Base-by-base conservation (phyloP, 2,329 filamentous ascomycete genomes). In the Colletotrichum gloeosporioides region DNA sequence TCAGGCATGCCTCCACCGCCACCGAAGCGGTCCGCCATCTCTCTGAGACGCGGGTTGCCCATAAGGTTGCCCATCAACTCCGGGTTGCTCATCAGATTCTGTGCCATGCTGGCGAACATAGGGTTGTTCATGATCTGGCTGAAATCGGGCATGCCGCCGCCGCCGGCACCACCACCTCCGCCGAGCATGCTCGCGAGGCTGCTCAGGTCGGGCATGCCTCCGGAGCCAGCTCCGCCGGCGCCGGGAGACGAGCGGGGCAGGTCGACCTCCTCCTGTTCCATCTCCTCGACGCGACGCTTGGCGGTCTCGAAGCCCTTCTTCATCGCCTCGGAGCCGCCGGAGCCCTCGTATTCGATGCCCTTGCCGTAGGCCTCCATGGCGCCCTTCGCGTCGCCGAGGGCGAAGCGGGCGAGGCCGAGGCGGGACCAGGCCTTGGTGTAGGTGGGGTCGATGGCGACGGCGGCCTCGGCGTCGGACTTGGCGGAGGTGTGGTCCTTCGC, bases 391-490 rank as follows among this genome's bases (percentile, higher is more conserved):
- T 99, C 96, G 39, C 96, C 96, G 68, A 98, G 91, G 18, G 96
- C 96, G 86, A 96, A 99, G 77, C 94, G 92, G 59, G 97, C 97
- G 53, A 99, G 93, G 25, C 97, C 97, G 25, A 99, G 90, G 77
- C 97, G 92, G 80, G 95, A 97, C 97, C 97, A 99, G 18, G 96
- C 97, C 88, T 99, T 99, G 79, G 96, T 98, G 89, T 99, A 99
- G 84, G 92, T 93, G 15, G 97, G 95, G 85, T 99, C 97, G 71
- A 96, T 91, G 73, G 92, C 91, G 72, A 97, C 95, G 71, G 97
- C 97, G 79, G 97, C 92, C 88, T 99, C 96, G 63, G 97, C 97
- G 85, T 99, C 97, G 77, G 93, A 90, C 80, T 92, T 93, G 15
- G 97, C 97, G 78, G 94, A 93, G 77, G 94, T 92, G 88, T 99